A percentile compares a stretch with the other conserved stretches of the same genome.
These are phyloP conservation scores for Stellera chamaejasme DNA, from an alignment of 345 rosid genomes.

Conservation along the genomic window DNA sequence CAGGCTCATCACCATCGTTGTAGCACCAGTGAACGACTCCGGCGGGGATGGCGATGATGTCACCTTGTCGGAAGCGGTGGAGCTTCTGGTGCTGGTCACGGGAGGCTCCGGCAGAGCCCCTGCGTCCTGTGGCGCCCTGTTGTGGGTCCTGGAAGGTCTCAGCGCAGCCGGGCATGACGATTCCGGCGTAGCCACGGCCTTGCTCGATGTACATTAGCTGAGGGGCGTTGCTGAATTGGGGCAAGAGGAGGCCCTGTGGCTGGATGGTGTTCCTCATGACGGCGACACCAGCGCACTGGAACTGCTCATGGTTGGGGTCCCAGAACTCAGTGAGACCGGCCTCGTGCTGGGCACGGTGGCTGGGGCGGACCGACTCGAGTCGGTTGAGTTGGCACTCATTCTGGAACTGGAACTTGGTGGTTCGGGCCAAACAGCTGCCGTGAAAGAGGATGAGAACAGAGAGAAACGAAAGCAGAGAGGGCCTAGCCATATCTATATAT, in stretches of 20 bases:
- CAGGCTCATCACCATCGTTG: slow-evolving; percentile 33
- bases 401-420: slow-evolving; percentile 11
- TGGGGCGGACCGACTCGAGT: slow-evolving; percentile 30
- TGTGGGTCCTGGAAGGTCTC: slow-evolving; percentile 44
- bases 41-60: slow-evolving; percentile 35
- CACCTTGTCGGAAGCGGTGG: slow-evolving; percentile 34
- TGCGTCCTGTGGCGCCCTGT: neutral
- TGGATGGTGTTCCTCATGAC: slow-evolving; percentile 24
- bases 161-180: slow-evolving; percentile 39
- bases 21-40: slow-evolving; percentile 45
- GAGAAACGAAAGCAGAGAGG: slow-evolving; percentile 18
- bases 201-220: slow-evolving; percentile 33
- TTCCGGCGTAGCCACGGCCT: slow-evolving; percentile 32
- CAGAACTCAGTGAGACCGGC: slow-evolving; percentile 40
- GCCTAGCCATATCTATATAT: slow-evolving; percentile 14
- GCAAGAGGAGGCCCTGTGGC: slow-evolving; percentile 44
- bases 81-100: slow-evolving; percentile 47
- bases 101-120: slow-evolving; percentile 8
- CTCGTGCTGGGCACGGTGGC: slow-evolving; percentile 21
- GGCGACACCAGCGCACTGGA: slow-evolving; percentile 42
- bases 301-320: slow-evolving; percentile 36
- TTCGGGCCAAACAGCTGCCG: slow-evolving; percentile 15
- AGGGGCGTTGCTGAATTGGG: slow-evolving; percentile 27
- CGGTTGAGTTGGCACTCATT: slow-evolving; percentile 33
- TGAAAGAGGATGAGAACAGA: slow-evolving; percentile 23